These are phyloP conservation scores for Rhizodiscina lignyota DNA, from an alignment of 495 filamentous ascomycete species.

Conservation along the genomic window DNA sequence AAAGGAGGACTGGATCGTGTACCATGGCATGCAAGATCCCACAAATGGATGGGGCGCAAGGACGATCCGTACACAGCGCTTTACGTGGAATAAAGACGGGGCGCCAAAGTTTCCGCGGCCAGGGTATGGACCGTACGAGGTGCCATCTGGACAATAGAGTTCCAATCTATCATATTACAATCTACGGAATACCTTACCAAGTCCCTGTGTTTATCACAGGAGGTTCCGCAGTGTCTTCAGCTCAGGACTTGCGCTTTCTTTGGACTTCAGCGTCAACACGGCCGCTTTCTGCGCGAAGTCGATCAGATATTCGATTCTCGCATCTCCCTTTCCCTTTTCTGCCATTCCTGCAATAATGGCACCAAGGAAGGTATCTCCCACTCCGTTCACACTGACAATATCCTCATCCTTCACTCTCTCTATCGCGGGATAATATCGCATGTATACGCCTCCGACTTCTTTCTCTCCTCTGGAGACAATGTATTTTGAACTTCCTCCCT, in stretches of 20 bases:
- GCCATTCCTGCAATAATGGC: slow-evolving; percentile 55
- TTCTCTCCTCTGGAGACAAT: slow-evolving; percentile 42
- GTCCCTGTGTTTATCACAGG: no score
- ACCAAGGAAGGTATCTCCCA: slow-evolving; percentile 84
- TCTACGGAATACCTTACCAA: no score
- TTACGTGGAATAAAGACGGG: slow-evolving; percentile 23
- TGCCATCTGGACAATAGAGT: slow-evolving; percentile 20
- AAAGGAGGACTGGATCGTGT: slow-evolving; percentile 30
- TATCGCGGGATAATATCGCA: slow-evolving; percentile 57
- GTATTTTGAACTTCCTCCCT: slow-evolving; percentile 42
- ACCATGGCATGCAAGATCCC: slow-evolving; percentile 28
- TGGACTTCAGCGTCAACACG: slow-evolving; percentile 52
- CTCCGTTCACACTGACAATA: slow-evolving; percentile 81
- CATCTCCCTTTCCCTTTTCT: slow-evolving; percentile 26
- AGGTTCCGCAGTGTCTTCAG: no score
- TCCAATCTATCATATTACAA: no score
- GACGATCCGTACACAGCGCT: slow-evolving; percentile 23
- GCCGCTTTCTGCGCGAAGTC: slow-evolving; percentile 59
- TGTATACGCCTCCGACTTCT: slow-evolving; percentile 62
- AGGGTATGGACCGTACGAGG: slow-evolving; percentile 23
- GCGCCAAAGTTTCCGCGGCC: slow-evolving; percentile 22
- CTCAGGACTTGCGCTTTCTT: slow-evolving; percentile 40
- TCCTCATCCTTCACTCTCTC: slow-evolving; percentile 41
- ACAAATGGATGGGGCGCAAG: slow-evolving; percentile 20
- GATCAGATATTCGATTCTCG: slow-evolving; percentile 31